Base-by-base conservation (phyloP, 2,329 filamentous ascomycete genomes). In the Epichloe gansuensis region DNA sequence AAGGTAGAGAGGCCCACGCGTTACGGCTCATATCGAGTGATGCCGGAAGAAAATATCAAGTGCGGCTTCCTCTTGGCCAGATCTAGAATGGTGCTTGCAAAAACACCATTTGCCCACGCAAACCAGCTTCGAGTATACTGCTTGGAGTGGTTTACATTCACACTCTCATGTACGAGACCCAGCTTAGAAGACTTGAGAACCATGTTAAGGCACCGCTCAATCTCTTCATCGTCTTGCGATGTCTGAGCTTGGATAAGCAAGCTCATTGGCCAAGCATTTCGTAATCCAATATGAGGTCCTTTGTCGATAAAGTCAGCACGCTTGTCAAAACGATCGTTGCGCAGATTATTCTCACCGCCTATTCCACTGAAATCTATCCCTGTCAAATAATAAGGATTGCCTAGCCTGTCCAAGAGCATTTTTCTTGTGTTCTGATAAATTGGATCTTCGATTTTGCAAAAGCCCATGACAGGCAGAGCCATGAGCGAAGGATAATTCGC, bases 241-340 rank as follows among this genome's bases (percentile, higher is more conserved):
- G 93, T 98, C 77, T 93, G 89, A 3, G 88, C 89, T 68, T 96
- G 90, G 21, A 96, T 80, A 8, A 98, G 75, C 56, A 96, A 72
- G 64, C 87, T 93, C 89, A 98, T 97, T 0, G 93, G 93, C 93
- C 93, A 98, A 7, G 91, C 93, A 58, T 95, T 87, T 60, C 80
- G 73, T n/a, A 95, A 71, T 0, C 93, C 93, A 58, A 96, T 85
- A 62, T 82, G 81, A 6, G 79, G 80, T 4, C 78, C 78, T 67
- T 34, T 15, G 17, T 40, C 2, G 41, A 11, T n/a, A 6, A n/a
- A 34, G 49, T 62, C 47, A 61, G 57, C 42, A 35, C 7, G 31
- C 17, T n/a, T 40, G 9, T 41, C 12, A 12, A 39, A 23, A 15
- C 11, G 23, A 46, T 45, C 57, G 34, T 58, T 52, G 36, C 12